Base-by-base conservation (phyloP, 2,329 filamentous ascomycete species). In the Trichoderma atroviride region DNA sequence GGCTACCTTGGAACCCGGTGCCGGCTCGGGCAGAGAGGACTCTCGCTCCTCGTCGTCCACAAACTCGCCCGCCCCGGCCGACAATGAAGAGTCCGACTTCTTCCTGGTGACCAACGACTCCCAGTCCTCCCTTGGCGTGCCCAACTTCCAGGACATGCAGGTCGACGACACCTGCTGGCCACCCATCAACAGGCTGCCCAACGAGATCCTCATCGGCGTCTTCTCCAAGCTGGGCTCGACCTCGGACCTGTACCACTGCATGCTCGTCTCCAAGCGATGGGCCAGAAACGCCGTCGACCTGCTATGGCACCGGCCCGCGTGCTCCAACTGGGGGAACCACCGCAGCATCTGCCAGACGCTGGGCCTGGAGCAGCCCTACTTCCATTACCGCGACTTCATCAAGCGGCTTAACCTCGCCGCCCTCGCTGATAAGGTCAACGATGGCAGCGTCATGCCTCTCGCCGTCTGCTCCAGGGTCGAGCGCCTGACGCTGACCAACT, bases 181-280 rank as follows among this genome's bases (percentile, higher is more conserved):
- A n/a, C 93, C 94, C 59, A 90, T 97, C 70, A 91, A 92, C 74
- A 89, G 92, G 69, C 86, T 99, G 43, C 96, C 96, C 50, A 95
- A 94, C 79, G 96, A 99, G 84, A 92, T 99, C 71, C 89, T 98
- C 78, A 97, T 99, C 76, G 88, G 90, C 80, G 91, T 98, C 76
- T 97, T 99, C 81, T 86, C 92, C 43, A 96, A 94, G 79, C 87
- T 99, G 69, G 90, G 85, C 75, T 88, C 87, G 14, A 87, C 94
- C 2, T 83, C 85, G 56, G 95, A 99, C 76, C 86, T 97, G 74
- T 87, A 93, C 74, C 91, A 90, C 80, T 96, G 92, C 81, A 94
- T 98, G 92, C 85, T 96, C 73, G 94, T 97, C n/a, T 97, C 91
- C 76, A 94, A 94, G 80, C 89, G 91, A 72, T 99, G 96, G 96